Evolutionary conservation across 2,329 filamentous ascomycete genomes (phyloP).

Genomic region (Aureobasidium mangrovei): DNA sequence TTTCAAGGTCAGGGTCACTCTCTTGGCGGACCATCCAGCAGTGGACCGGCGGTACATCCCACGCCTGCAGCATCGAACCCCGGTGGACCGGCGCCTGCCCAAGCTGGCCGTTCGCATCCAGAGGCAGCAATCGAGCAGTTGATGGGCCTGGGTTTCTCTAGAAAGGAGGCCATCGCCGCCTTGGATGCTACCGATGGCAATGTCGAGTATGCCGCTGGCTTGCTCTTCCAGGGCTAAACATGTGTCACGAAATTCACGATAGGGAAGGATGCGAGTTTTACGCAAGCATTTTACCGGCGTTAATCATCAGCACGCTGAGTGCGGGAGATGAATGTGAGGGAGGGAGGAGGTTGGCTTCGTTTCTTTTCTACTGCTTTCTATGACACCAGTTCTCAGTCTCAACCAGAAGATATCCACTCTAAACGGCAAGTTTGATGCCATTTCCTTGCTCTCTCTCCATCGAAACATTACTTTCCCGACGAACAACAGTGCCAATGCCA

Average conservation of each 20-base stretch:
- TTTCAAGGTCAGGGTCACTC: constrained; percentile 28
- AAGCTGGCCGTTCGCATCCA: constrained; percentile 34
- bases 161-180: constrained; percentile 68
- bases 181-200: constrained; percentile 77
- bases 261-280: neutral
- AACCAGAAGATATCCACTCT: too few relatives aligned
- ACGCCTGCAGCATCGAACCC: constrained; percentile 15
- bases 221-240: constrained; percentile 48
- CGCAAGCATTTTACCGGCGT: constrained; percentile 6
- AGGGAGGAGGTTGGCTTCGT: neutral
- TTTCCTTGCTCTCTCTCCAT: too few relatives aligned
- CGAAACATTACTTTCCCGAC: too few relatives aligned
- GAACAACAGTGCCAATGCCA: too few relatives aligned
- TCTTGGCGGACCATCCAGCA: constrained; percentile 17
- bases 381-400: too few relatives aligned
- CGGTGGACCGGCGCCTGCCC: constrained; percentile 12
- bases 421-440: too few relatives aligned
- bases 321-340: neutral
- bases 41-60: constrained; percentile 12
- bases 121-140: constrained; percentile 67
- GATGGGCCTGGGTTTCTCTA: constrained; percentile 65
- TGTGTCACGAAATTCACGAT: constrained; percentile 1
- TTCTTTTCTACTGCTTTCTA: neutral
- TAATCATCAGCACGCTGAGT: neutral
- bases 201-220: constrained; percentile 75